Percentiles rank a stretch among this genome's conserved stretches.
Evolutionary conservation across 2,329 filamentous ascomycete genomes (phyloP).

Genomic region (Amphichorda felina): DNA sequence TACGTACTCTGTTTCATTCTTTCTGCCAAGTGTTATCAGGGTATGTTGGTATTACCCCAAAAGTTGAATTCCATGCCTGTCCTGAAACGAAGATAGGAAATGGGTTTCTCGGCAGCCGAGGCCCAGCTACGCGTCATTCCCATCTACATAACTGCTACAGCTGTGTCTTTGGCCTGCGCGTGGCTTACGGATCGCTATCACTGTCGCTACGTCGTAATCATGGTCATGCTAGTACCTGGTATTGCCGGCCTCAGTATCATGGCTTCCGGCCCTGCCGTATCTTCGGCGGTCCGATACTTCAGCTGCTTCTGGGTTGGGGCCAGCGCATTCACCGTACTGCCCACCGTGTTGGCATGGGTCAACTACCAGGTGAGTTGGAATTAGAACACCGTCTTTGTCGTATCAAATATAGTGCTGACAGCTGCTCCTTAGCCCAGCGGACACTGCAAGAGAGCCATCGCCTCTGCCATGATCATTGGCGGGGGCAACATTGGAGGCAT

Average conservation of each 20-base stretch:
- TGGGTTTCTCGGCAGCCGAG: not conserved
- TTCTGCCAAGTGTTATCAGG: conserved; percentile 1
- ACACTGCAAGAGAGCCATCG: not conserved
- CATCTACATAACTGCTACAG: not conserved
- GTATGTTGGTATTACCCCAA: too few species aligned
- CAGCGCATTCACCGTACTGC: not conserved
- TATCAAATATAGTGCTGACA: too few species aligned
- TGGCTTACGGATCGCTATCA: not conserved
- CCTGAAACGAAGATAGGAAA: too few species aligned
- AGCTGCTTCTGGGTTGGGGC: not conserved
- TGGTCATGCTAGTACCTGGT: not conserved
- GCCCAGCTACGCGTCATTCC: not conserved
- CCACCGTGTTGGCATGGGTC: not conserved
- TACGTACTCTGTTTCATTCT: conserved; percentile 1
- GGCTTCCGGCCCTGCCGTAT: not conserved
- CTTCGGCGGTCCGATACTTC: not conserved
- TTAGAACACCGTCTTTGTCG: too few species aligned
- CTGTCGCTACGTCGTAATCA: not conserved
- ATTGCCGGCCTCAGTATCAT: not conserved
- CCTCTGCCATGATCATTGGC: not conserved
- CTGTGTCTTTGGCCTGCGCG: not conserved
- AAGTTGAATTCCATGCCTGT: too few species aligned
- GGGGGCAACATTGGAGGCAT: not conserved
- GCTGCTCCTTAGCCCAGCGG: not conserved
- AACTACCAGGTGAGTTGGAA: conserved; percentile 1